A percentile compares a stretch with the other conserved stretches of the same genome.
These are phyloP conservation scores for Hawksworthiomyces lignivorus DNA, from an alignment of 2,329 filamentous ascomycete species.

Conservation along the genomic window DNA sequence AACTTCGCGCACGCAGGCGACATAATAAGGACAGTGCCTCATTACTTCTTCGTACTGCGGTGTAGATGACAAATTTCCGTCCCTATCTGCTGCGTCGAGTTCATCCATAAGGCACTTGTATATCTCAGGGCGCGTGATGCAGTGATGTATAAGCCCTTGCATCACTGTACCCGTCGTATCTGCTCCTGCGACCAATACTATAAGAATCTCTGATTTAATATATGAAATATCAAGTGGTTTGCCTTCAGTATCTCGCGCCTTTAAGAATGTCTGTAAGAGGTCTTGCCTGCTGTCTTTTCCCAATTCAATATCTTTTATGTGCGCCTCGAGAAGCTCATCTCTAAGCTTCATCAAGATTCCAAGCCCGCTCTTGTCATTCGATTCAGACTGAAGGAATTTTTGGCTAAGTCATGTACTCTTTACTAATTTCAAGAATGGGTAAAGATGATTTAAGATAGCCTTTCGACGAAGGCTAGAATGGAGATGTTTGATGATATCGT, in stretches of 20 bases:
- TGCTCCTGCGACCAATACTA: conserved; percentile 35
- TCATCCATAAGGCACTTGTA: conserved; percentile 36
- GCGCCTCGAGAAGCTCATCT: too few relatives aligned
- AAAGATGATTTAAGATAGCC: conserved; percentile 42
- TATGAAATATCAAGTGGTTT: too few relatives aligned
- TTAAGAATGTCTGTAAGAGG: too few relatives aligned
- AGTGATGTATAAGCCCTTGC: conserved; percentile 36
- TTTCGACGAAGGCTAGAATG: conserved; percentile 44
- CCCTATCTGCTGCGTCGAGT: conserved; percentile 24
- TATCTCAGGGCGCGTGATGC: conserved; percentile 37
- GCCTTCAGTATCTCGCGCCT: too few relatives aligned
- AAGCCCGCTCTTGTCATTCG: too few relatives aligned
- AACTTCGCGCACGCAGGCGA: conserved; percentile 32
- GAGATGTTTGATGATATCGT: conserved; percentile 45
- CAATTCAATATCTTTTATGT: too few relatives aligned
- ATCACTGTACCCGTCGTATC: conserved; percentile 48
- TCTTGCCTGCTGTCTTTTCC: too few relatives aligned
- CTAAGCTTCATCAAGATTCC: too few relatives aligned
- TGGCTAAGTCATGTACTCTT: too few relatives aligned
- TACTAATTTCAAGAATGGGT: conserved; percentile 47
- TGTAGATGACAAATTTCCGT: conserved; percentile 13
- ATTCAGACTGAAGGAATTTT: too few relatives aligned
- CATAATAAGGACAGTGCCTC: conserved; percentile 25
- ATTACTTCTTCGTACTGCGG: conserved; percentile 29
- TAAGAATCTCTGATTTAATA: conserved; percentile 18